A percentile compares a stretch with the other conserved stretches of the same genome.
Conservation (phyloP, 768 basidiomycete genomes). For the Phaffia tasmanica region DNA sequence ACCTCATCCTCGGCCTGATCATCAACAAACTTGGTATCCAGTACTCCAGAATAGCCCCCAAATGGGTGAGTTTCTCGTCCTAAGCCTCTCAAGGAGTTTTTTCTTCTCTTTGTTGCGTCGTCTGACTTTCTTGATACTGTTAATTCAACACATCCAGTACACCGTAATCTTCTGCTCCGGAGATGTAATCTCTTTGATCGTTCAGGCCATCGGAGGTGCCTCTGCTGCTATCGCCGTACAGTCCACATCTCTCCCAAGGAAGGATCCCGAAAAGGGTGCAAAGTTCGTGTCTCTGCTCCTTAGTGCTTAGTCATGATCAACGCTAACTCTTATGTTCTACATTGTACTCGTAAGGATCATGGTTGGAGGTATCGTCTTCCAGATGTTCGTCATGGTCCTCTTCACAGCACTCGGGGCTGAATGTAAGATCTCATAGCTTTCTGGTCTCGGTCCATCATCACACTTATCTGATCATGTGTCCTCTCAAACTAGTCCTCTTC, state of each 20-base stretch:
- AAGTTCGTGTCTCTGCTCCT: conserved; percentile 5
- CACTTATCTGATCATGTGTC: neutral
- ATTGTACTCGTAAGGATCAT: no score
- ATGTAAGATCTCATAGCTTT: conserved; percentile 2
- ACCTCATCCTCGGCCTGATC: conserved; percentile 48
- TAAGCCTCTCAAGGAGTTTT: neutral
- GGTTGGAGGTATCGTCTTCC: conserved; percentile 11
- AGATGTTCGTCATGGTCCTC: conserved; percentile 18
- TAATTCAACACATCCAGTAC: conserved; percentile 21
- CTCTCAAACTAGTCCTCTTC: conserved; percentile 2
- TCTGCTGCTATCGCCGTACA: conserved; percentile 42
- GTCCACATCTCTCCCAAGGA: neutral
- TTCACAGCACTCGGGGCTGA: conserved; percentile 11
- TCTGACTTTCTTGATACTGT: no score
- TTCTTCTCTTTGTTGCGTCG: conserved; percentile 20
- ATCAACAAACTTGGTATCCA: conserved; percentile 42
- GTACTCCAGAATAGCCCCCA: conserved; percentile 45
- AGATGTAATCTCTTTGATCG: conserved; percentile 51
- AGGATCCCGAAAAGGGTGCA: conserved; percentile 8
- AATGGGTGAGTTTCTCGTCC: conserved; percentile 39
- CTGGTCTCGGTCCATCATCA: neutral
- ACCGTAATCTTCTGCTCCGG: conserved; percentile 35
- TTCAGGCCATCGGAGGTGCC: conserved; percentile 57
- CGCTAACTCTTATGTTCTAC: neutral
- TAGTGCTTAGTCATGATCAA: neutral